A percentile compares a stretch with the other conserved stretches of the same genome.
Evolutionary conservation across 306 rosid species (phyloP).

Genomic region (Begonia loranthoides): DNA sequence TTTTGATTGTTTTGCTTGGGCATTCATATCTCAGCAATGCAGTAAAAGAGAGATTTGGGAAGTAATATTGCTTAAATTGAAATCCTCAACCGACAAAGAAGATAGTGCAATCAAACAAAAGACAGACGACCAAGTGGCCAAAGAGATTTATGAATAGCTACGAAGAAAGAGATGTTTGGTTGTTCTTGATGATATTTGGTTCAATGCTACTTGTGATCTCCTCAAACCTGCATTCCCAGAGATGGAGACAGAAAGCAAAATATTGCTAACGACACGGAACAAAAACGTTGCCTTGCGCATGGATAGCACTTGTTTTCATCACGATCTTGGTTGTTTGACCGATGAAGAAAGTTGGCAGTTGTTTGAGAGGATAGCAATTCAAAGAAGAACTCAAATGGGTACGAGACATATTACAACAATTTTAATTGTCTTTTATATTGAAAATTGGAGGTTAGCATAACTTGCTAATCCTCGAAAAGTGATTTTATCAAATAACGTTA

Average conservation of each 20-base stretch:
- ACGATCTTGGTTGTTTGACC: conserved; percentile 20
- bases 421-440: not conserved
- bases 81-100: conserved; percentile 7
- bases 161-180: conserved; percentile 28
- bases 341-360: conserved; percentile 21
- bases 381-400: not conserved
- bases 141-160: conserved; percentile 21
- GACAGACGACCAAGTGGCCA: conserved; percentile 25
- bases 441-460: no score
- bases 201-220: conserved; percentile 21
- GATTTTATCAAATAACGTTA: no score
- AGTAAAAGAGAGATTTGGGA: conserved; percentile 41
- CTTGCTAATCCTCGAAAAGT: no score
- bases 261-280: conserved; percentile 32
- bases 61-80: conserved; percentile 21
- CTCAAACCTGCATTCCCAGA: conserved; percentile 22
- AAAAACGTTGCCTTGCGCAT: conserved; percentile 15
- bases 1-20: conserved; percentile 39
- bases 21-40: conserved; percentile 43
- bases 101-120: not conserved
- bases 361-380: conserved; percentile 28
- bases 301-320: conserved; percentile 20
- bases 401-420: not conserved
- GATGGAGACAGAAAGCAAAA: conserved; percentile 15
- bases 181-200: conserved; percentile 51